These are phyloP conservation scores for Lactarius psammicola DNA, from an alignment of 768 basidiomycete genomes.

Conservation along the genomic window DNA sequence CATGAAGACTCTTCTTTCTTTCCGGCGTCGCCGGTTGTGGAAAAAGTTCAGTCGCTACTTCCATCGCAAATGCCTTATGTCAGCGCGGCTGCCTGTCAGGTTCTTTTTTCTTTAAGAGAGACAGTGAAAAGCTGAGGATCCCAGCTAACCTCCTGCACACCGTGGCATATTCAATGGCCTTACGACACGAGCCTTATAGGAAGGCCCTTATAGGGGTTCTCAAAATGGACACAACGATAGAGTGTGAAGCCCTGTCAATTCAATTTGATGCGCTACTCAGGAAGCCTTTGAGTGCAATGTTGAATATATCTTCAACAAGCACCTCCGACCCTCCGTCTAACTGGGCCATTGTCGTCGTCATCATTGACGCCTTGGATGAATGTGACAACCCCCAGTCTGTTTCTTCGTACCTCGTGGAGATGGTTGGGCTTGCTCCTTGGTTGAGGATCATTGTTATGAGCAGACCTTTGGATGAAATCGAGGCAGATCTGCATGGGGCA, in stretches of 20 bases:
- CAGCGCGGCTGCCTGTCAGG: not conserved
- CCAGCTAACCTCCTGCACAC: not conserved
- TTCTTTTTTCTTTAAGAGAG: not conserved
- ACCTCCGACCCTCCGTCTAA: not conserved
- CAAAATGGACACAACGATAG: not conserved
- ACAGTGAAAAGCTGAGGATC: not conserved
- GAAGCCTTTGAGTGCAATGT: not conserved
- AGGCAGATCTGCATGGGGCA: not conserved
- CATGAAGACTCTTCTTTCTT: no score
- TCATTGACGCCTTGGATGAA: not conserved
- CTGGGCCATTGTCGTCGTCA: not conserved
- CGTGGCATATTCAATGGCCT: not conserved
- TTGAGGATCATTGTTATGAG: not conserved
- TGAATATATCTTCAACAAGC: not conserved
- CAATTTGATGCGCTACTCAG: not conserved
- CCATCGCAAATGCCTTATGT: not conserved
- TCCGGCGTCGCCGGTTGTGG: no score
- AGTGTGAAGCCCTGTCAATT: not conserved
- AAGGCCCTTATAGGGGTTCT: not conserved
- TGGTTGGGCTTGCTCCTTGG: not conserved
- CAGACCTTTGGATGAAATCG: not conserved
- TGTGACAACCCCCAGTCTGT: not conserved
- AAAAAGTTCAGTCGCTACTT: not conserved
- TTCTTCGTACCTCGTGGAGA: not conserved
- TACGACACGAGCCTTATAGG: not conserved